phyloP scores from a whole-genome alignment of 2,329 filamentous ascomycete species.

The Trichoderma hamatum region DNA sequence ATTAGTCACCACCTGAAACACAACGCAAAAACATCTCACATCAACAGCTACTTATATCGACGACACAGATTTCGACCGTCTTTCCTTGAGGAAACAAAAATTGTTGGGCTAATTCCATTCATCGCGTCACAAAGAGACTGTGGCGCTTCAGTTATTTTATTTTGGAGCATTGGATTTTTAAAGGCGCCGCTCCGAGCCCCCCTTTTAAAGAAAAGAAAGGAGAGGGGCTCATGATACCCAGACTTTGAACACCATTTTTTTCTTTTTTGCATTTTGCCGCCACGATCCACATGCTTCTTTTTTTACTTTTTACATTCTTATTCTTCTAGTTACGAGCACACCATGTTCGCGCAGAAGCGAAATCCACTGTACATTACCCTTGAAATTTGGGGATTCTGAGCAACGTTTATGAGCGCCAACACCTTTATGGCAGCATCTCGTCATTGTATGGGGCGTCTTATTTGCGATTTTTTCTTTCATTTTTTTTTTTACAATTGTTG shows the following conservation, averaged over 20 bases:
- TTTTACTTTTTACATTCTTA: neutral
- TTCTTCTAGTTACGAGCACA: conserved; percentile 11
- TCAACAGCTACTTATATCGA: neutral
- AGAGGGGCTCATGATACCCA: conserved; percentile 27
- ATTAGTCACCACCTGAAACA: neutral
- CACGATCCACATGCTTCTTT: conserved; percentile 17
- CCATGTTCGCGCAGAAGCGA: conserved; percentile 12
- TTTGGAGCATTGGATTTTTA: conserved; percentile 25
- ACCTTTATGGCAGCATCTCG: conserved; percentile 23
- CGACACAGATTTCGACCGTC: conserved; percentile 5
- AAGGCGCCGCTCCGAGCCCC: conserved; percentile 18
- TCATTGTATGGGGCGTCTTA: conserved; percentile 27
- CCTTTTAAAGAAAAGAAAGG: neutral
- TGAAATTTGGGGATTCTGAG: conserved; percentile 17
- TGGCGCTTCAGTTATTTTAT: conserved; percentile 20
- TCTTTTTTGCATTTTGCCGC: conserved; percentile 13
- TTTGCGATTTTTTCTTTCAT: conserved; percentile 12
- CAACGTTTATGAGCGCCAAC: conserved; percentile 21
- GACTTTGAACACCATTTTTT: conserved; percentile 23
- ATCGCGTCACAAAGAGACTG: conserved; percentile 8
- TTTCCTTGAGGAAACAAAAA: neutral
- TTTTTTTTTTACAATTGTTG: conserved; percentile 3
- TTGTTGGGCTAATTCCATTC: conserved; percentile 15
- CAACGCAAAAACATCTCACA: neutral
- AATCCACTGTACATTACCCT: conserved; percentile 24